phyloP scores from a whole-genome alignment of 1,139 yeast genomes.

The Blastobotrys ciferrii region DNA sequence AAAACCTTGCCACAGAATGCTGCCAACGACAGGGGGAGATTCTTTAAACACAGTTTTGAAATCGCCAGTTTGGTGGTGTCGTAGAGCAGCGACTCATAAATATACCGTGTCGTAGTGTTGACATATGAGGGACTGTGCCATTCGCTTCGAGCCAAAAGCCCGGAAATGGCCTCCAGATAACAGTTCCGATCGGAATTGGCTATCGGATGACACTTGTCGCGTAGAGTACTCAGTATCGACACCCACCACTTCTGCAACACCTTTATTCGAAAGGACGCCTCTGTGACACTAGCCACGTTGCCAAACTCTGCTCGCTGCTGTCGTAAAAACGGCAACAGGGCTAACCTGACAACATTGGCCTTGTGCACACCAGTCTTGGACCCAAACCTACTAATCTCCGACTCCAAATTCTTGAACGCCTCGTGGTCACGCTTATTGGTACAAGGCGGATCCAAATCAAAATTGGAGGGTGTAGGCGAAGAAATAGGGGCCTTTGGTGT shows the following conservation, averaged over 20 bases:
- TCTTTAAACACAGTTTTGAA: conserved; percentile 51
- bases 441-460: conserved; percentile 1
- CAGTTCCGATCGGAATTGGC: conserved; percentile 61
- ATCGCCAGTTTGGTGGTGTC: conserved; percentile 60
- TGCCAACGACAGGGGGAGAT: conserved; percentile 55
- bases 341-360: conserved; percentile 64
- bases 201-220: conserved; percentile 36
- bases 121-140: conserved; percentile 43
- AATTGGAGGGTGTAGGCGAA: not conserved
- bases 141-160: conserved; percentile 61
- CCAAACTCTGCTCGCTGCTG: conserved; percentile 26
- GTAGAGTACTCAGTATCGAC: conserved; percentile 48
- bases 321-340: conserved; percentile 65
- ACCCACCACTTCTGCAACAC: conserved; percentile 67
- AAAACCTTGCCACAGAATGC: conserved; percentile 82
- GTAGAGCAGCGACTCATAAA: conserved; percentile 37
- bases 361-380: conserved; percentile 55
- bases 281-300: conserved; percentile 38
- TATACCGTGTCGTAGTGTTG: conserved; percentile 14
- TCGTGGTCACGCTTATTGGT: conserved; percentile 12
- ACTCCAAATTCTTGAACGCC: conserved; percentile 29
- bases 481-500: not conserved
- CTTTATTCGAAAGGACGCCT: conserved; percentile 26
- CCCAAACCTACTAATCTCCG: conserved; percentile 30
- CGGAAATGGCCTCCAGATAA: conserved; percentile 68